Evolutionary conservation across 805 yeast species (phyloP), one percentile per base, ranked within the genome.

Genomic region (Cyberlindnera xishuangbannaensis): DNA sequence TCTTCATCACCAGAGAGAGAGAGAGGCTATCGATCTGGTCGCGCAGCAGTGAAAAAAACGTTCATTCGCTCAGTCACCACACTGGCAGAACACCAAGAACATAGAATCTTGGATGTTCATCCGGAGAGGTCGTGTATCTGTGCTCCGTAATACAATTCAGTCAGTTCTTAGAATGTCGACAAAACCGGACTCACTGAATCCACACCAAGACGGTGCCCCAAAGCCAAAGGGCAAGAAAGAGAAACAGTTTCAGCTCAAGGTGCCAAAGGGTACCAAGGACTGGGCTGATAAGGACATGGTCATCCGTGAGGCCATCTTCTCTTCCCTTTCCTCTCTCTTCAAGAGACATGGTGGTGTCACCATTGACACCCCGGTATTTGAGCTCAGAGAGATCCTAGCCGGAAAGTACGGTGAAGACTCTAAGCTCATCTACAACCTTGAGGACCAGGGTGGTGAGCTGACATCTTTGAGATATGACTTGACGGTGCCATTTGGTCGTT

Each of bases 341-440:
- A 83, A 87, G 61, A 81, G 87, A 50, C 99, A 92, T 61, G 99
- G 99, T 42, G 98, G 94, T 61, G 95, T 87, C 21, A 90, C 98
- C 26, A 86, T 92, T 45, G 99, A 92, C 58, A 92, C 99, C 2
- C 99, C 99, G 6, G 99, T 92, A 5, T 92, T 92, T 51, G 99
- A 92, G 61, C 71, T 90, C 47, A 76, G 95, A 49, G 98, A 92
- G 60, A 92, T 92, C 48, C 72, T 92, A 38, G 78, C 97, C 17
- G 98, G 98, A 30, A 92, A 92, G 59, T 92, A 92, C 59, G 99
- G 99, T 58, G 99, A 92, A 64, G 99, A 92, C 59, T 88, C 97
- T 20, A 92, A 92, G 62, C 71, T 92, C 51, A 92, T 92, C 53
- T 92, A 92, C 62, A 90, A 92, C 60, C 71, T 92, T 54, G 94